These are phyloP conservation scores for Penicillium antarcticum DNA, from an alignment of 495 filamentous ascomycete genomes.

Conservation along the genomic window DNA sequence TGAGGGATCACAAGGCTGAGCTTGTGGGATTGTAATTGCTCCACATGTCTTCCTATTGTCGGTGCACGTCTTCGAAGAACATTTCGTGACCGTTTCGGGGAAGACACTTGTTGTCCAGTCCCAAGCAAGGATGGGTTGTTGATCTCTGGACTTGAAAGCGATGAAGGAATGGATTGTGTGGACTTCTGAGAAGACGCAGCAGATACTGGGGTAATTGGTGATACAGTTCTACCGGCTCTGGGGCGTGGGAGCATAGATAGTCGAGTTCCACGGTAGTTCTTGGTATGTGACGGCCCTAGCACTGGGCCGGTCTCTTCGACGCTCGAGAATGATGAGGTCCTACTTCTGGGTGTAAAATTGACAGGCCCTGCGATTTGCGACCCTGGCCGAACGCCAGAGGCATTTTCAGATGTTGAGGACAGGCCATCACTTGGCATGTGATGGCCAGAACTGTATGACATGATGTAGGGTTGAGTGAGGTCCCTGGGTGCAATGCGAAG, in stretches of 20 bases:
- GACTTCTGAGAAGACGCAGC: conserved; percentile 12
- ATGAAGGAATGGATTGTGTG: conserved; percentile 16
- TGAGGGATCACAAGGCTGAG: conserved; percentile 38
- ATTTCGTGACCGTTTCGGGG: conserved; percentile 33
- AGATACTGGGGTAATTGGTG: conserved; percentile 16
- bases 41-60: conserved; percentile 36
- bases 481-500: conserved; percentile 27
- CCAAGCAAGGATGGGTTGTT: conserved; percentile 9
- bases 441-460: conserved; percentile 37
- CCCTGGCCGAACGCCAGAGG: conserved; percentile 15
- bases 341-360: conserved; percentile 20
- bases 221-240: conserved; percentile 18
- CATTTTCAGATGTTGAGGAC: conserved; percentile 20
- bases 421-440: conserved; percentile 31
- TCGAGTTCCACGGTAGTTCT: conserved; percentile 19
- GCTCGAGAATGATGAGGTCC: conserved; percentile 28
- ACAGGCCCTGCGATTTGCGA: conserved; percentile 29
- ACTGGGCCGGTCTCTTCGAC: conserved; percentile 26
- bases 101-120: conserved; percentile 8
- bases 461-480: conserved; percentile 27
- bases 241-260: conserved; percentile 33
- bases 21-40: conserved; percentile 27
- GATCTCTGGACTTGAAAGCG: conserved; percentile 15
- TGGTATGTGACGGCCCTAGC: conserved; percentile 20
- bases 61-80: conserved; percentile 42